Percentiles rank a stretch among this genome's conserved stretches.
phyloP scores from a whole-genome alignment of 352 stramenopile species.

The Pythium plurisporium region DNA sequence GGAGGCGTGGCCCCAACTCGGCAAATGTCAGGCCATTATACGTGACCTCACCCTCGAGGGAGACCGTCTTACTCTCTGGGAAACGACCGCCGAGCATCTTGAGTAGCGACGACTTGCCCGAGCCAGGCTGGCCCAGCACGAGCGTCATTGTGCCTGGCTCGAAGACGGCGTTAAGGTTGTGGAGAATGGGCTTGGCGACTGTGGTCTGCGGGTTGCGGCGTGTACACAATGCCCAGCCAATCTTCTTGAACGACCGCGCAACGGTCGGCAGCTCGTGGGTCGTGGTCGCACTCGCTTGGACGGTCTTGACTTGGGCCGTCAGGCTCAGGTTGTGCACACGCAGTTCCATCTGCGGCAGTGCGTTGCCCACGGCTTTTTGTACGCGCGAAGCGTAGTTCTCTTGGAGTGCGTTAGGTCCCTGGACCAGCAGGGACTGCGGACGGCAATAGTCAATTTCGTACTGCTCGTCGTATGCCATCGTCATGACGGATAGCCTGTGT shows the following conservation, averaged over 20 bases:
- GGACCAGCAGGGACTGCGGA: not conserved
- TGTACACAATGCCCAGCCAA: no score
- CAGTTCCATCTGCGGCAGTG: constrained; percentile 24
- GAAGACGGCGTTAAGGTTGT: constrained; percentile 35
- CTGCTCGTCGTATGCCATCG: no score
- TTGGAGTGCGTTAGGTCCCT: constrained; percentile 29
- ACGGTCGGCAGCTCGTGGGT: constrained; percentile 12
- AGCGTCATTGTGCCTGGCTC: constrained; percentile 44
- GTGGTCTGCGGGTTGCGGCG: not conserved
- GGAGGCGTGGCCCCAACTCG: constrained; percentile 28
- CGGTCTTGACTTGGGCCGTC: constrained; percentile 19
- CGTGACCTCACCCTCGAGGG: constrained; percentile 31
- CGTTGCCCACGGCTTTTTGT: constrained; percentile 21
- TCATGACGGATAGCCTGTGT: no score
- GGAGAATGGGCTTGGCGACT: constrained; percentile 24
- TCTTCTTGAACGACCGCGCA: not conserved
- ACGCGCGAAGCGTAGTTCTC: constrained; percentile 24
- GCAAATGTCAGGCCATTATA: constrained; percentile 37
- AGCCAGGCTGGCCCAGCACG: no score
- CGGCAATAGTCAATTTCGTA: constrained; percentile 7
- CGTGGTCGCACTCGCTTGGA: not conserved
- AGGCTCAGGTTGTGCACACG: constrained; percentile 29
- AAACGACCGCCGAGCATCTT: constrained; percentile 49
- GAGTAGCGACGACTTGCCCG: constrained; percentile 50
- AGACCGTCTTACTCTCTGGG: constrained; percentile 33